These are phyloP conservation scores for Pythium biforme DNA, from an alignment of 352 stramenopile genomes.

Conservation along the genomic window DNA sequence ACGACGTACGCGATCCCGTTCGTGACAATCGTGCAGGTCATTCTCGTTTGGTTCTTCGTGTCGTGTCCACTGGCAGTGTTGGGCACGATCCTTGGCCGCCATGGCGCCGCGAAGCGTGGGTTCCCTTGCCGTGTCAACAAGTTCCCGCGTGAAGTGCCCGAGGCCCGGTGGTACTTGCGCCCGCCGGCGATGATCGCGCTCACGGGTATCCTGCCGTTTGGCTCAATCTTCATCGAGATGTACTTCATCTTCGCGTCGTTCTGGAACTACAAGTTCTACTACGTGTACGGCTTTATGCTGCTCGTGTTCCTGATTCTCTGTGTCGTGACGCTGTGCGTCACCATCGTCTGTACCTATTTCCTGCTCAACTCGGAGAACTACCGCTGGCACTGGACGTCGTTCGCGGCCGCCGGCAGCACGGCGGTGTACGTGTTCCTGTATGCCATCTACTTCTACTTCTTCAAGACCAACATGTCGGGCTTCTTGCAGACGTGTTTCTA, in stretches of 20 bases:
- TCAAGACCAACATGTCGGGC: constrained; percentile 99
- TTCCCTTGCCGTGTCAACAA: constrained; percentile 96
- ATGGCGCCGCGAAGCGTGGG: constrained; percentile 86
- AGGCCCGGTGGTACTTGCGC: constrained; percentile 79
- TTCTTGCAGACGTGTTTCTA: constrained; percentile 99
- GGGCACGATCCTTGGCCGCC: constrained; percentile 96
- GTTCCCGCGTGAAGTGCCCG: constrained; percentile 90
- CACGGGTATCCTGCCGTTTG: constrained; percentile 97
- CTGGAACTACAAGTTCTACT: constrained; percentile 99
- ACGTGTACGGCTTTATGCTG: constrained; percentile 99
- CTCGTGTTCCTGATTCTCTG: constrained; percentile 97
- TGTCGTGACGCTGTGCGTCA: constrained; percentile 98
- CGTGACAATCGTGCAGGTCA: constrained; percentile 87
- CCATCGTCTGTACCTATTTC: constrained; percentile 99
- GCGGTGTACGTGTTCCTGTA: constrained; percentile 99
- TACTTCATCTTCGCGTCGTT: constrained; percentile 99
- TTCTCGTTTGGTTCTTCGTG: constrained; percentile 97
- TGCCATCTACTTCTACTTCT: constrained; percentile 99
- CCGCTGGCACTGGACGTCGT: constrained; percentile 98
- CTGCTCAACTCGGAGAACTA: constrained; percentile 99
- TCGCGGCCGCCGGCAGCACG: constrained; percentile 92
- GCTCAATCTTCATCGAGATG: constrained; percentile 99
- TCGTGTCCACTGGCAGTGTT: constrained; percentile 95
- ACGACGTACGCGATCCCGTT: constrained; percentile 87
- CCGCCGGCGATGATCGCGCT: constrained; percentile 90